These are phyloP conservation scores for Lactarius psammicola DNA, from an alignment of 768 basidiomycete species.

Conservation along the genomic window DNA sequence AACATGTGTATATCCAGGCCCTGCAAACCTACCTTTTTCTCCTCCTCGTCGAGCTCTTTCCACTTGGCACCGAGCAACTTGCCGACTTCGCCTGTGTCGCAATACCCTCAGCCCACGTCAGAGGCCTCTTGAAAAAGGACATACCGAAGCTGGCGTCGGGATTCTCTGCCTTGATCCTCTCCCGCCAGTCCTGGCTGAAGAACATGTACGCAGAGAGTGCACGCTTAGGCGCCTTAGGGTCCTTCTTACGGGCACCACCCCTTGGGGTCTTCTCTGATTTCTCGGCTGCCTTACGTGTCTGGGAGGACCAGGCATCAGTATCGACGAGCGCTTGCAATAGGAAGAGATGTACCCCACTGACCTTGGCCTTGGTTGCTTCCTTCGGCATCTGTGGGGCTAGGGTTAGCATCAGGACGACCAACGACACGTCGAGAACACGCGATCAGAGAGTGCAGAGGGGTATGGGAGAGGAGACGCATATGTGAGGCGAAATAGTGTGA, in stretches of 20 bases:
- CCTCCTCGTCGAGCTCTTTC: slow-evolving; percentile 90
- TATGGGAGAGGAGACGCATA: slow-evolving; percentile 11
- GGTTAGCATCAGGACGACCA: slow-evolving; percentile 38
- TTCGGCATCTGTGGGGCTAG: slow-evolving; percentile 67
- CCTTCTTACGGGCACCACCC: slow-evolving; percentile 62
- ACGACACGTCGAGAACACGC: slow-evolving; percentile 42
- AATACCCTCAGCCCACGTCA: slow-evolving; percentile 22
- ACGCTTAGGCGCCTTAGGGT: slow-evolving; percentile 85
- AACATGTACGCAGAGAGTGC: slow-evolving; percentile 98
- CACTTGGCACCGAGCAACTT: slow-evolving; percentile 95
- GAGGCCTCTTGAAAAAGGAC: slow-evolving; percentile 29
- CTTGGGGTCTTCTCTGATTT: slow-evolving; percentile 59
- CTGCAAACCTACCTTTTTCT: slow-evolving; percentile 71
- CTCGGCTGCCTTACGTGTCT: slow-evolving; percentile 71
- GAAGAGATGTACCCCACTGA: slow-evolving; percentile 39
- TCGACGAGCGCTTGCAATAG: slow-evolving; percentile 20
- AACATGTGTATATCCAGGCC: neutral
- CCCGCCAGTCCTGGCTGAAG: slow-evolving; percentile 95
- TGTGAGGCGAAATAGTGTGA: neutral
- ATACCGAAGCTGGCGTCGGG: slow-evolving; percentile 90
- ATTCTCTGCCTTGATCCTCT: slow-evolving; percentile 93
- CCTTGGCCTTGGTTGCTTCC: slow-evolving; percentile 68
- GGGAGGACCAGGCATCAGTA: slow-evolving; percentile 27
- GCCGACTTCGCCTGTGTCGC: slow-evolving; percentile 75
- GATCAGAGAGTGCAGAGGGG: slow-evolving; percentile 27